Base-by-base conservation (phyloP, 2,329 filamentous ascomycete species). In the Epichloe hybrida region DNA sequence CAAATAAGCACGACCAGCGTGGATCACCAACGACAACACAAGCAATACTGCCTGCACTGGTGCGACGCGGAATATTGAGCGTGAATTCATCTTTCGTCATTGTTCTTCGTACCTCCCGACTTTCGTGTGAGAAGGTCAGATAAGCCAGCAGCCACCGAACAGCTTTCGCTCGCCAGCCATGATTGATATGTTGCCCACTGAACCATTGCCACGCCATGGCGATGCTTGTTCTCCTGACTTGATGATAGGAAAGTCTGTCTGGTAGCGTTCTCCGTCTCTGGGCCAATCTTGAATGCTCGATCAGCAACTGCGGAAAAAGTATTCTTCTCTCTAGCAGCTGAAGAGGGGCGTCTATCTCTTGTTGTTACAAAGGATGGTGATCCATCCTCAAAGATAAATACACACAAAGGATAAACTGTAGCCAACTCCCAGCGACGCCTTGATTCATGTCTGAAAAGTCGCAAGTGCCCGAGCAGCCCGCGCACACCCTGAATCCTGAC, bases 341-440 rank as follows among this genome's bases (percentile, higher is more conserved):
- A 23, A 49, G 39, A 17, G 31, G 36, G 15, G 17, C 23, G 11
- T 39, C 48, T 45, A 53, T 67, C 63, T 70, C 67, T 70, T 68
- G 68, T 66, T 64, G 62, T 62, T 57, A 58, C 59, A 65, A 63
- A 70, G 64, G 62, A 64, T 67, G 64, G 66, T 72, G 65, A 62
- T 69, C 66, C 64, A 69, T 64, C 64, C 63, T 69, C 64, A 66
- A 71, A 72, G 71, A 70, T 67, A 65, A 69, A 67, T 65, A 66
- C 57, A 70, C 56, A 69, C 52, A 57, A 67, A 53, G 60, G 21
- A 2, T 61, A 62, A 58, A 59, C 56, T 58, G 51, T 50, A 52
- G 55, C 56, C 57, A 57, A 56, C 55, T 55, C 59, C 57, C 55
- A 48, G 40, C 44, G 52, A 45, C 50, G 41, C 41, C 56, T 54